These are phyloP conservation scores for Protomyces inouyei DNA, from an alignment of 1,139 yeast species.

Conservation along the genomic window DNA sequence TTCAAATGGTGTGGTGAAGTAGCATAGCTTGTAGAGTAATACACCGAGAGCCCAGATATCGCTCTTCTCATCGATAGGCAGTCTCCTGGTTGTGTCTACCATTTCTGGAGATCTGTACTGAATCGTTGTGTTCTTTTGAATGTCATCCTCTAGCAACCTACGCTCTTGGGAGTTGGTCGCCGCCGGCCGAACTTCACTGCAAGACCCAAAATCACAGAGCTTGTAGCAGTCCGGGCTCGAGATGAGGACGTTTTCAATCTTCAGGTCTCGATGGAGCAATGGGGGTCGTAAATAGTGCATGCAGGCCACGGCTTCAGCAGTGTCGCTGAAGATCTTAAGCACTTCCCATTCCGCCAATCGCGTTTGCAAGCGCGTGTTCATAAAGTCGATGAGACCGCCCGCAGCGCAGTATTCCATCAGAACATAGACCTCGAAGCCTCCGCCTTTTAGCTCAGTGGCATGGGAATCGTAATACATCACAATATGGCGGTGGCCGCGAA, in stretches of 20 bases:
- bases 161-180: conserved; percentile 65
- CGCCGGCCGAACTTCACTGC: conserved; percentile 58
- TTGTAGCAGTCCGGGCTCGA: conserved; percentile 69
- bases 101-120: conserved; percentile 95
- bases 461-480: conserved; percentile 92
- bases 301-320: conserved; percentile 75
- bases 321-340: conserved; percentile 72
- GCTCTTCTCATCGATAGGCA: conserved; percentile 88
- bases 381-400: conserved; percentile 76
- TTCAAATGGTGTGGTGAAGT: conserved; percentile 93
- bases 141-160: conserved; percentile 68
- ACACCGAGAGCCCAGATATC: conserved; percentile 97
- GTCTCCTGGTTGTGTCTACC: conserved; percentile 79
- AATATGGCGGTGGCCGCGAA: conserved; percentile 69
- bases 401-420: conserved; percentile 81
- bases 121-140: conserved; percentile 91
- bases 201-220: conserved; percentile 92
- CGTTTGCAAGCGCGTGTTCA: conserved; percentile 83
- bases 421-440: conserved; percentile 77
- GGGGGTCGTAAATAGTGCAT: conserved; percentile 83
- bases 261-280: conserved; percentile 85
- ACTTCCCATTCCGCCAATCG: conserved; percentile 80
- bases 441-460: conserved; percentile 61
- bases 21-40: conserved; percentile 82
- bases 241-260: conserved; percentile 88